Conservation (phyloP, 2,329 filamentous ascomycete species). For the Sporothrix brunneoviolacea region DNA sequence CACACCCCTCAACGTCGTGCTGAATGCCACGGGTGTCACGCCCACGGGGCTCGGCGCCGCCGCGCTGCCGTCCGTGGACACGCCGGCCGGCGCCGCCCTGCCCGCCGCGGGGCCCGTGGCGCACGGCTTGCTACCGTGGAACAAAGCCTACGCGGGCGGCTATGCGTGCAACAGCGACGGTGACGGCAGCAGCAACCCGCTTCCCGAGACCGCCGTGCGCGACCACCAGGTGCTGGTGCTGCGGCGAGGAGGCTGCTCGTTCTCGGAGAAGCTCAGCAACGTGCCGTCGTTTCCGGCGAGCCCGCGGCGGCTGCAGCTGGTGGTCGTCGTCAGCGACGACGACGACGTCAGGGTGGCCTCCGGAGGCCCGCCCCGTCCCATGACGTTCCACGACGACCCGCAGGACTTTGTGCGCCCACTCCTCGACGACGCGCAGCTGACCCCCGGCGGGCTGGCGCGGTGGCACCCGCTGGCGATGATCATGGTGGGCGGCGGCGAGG, state of each 20-base stretch:
- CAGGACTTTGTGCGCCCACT: slow-evolving; percentile 50
- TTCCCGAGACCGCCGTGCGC: slow-evolving; percentile 44
- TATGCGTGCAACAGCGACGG: slow-evolving; percentile 50
- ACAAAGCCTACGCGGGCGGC: slow-evolving; percentile 62
- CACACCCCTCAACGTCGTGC: slow-evolving; percentile 25
- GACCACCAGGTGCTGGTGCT: slow-evolving; percentile 74
- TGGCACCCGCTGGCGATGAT: slow-evolving; percentile 73
- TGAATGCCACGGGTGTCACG: slow-evolving; percentile 31
- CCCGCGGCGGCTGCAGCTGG: slow-evolving; percentile 60
- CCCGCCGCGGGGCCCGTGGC: slow-evolving; percentile 30
- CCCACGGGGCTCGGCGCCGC: slow-evolving; percentile 43
- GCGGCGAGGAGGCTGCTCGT: slow-evolving; percentile 75
- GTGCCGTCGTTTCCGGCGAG: slow-evolving; percentile 71
- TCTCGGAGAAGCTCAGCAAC: slow-evolving; percentile 73
- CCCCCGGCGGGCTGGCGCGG: slow-evolving; percentile 60
- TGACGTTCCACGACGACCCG: slow-evolving; percentile 26
- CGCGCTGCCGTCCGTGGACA: slow-evolving; percentile 36
- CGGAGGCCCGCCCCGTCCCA: slow-evolving; percentile 15
- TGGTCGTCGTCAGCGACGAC: slow-evolving; percentile 66
- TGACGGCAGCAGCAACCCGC: slow-evolving; percentile 26
- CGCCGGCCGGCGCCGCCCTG: slow-evolving; percentile 28
- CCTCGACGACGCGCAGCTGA: slow-evolving; percentile 67
- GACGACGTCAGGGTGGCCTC: slow-evolving; percentile 27
- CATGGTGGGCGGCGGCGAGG: slow-evolving; percentile 68
- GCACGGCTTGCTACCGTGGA: slow-evolving; percentile 54